Evolutionary conservation across 2,329 filamentous ascomycete genomes (phyloP), one percentile per base, ranked within the genome.

Genomic region (Pyricularia pennisetigena): DNA sequence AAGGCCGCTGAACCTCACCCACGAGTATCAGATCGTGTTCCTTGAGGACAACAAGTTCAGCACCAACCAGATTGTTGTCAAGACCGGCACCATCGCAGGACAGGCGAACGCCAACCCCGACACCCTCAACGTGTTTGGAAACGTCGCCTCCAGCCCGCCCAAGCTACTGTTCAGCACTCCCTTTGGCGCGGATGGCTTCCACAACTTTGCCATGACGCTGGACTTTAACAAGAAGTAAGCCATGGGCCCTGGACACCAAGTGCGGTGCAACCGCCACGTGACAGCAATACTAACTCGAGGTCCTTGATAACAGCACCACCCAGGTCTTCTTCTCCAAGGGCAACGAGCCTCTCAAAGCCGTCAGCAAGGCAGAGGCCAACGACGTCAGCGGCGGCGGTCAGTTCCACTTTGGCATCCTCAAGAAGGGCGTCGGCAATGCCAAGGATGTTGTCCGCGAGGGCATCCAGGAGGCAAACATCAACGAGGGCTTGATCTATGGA

Each of bases 331-430:
- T 87, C 78, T 88, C 86, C 1, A 76, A 77, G 23, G 82, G 80
- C 62, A 74, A 74, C 32, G 73, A 75, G 1, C 74, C 81, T 0
- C 82, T 89, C 32, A 76, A 79, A 35, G 74, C 78, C 1, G 82
- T 83, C n/a, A 85, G 81, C 0, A 75, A 78, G 23, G 76, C 81
- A 0, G 72, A 83, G 0, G 26, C 76, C 59, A 85, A 86, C 71
- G 80, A 87, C 71, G 79, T 87, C 68, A 79, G 80, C 59, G 86
- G 86, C 5, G 81, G 83, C 68, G 87, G 87, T 26, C 85, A 88
- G 74, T 88, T 82, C 75, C 87, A 89, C 74, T 82, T 89, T 67
- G 87, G 87, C 49, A 74, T 88, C 1, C 78, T 89, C 69, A 89
- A 89, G 82, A 88, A 88, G 79, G 82, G 84, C 6, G 80, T 83